Evolutionary conservation across 1,284 basidiomycete genomes (phyloP), one percentile per base, ranked within the genome.

Genomic region (Cryptococcus neoformans): DNA sequence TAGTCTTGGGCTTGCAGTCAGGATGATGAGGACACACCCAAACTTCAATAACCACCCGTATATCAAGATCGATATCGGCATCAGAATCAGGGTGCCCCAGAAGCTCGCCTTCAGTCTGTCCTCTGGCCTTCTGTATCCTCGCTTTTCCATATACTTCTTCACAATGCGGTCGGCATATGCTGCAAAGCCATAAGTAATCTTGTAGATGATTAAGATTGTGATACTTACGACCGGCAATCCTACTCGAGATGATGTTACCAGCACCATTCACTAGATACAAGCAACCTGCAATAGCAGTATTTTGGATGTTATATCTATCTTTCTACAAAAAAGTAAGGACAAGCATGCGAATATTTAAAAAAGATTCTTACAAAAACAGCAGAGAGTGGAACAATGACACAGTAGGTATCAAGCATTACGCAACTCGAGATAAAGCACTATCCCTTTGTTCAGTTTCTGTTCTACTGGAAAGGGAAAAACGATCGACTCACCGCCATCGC

Each of bases 191-290:
- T 17, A 9, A 28, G 34, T 56, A 35, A 47, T 40, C n/a, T 17
- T 6, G 16, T 6, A 45, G 39, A 41, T 41, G 28, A 17, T 36
- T 21, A 12, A 51, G 40, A 61, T 39, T 36, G 16, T 35, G n/a
- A 12, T 9, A 70, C 70, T 66, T 50, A 72, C 70, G 70, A 0
- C 85, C 86, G 0, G 81, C 78, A 38, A 84, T 59, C 1, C 82
- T 80, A 0, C 83, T 80, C 0, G 84, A 85, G 38, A 83, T 66
- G 50, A 86, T 78, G 64, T 87, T 87, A 1, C 87, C 87, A 3
- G 83, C 39, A 1, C 87, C 86, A 4, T 74, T 78, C 0, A 84
- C 82, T 12, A 87, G 76, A 72, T 85, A 87, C 57, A 85, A 80
- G 1, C 80, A 79, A 4, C 87, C 86, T 12, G 86, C 76, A 21